Base-by-base conservation (phyloP, 1,139 yeast species). In the Lodderomyces jiufengensis region DNA sequence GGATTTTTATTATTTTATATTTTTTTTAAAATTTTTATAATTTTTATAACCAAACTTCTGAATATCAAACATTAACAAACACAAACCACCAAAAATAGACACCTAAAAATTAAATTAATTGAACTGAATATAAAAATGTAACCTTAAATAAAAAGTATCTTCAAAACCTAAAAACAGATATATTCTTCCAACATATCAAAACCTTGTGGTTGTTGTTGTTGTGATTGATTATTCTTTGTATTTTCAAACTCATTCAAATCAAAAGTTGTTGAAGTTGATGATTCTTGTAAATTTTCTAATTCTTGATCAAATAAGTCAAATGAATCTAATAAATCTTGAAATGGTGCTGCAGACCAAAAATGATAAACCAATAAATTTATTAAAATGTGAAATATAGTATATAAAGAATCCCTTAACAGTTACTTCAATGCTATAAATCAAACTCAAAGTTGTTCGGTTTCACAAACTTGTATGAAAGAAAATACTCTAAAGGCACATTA, bases 291-390 rank as follows among this genome's bases (percentile, higher is more conserved):
- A 15, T 23, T 10, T 10, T 13, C 11, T 11, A 13, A 5, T 13
- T 5, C 23, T 16, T 18, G 20, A 18, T 18, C 29, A 13, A 11
- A 28, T 10, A 28, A 13, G 13, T 34, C 39, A 37, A 40, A 41
- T 31, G 46, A 38, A 24, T 48, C 59, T 42, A 53, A 39, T 39
- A 51, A 49, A 34, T 54, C 65, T 42, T 58, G 58, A 44, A 57
- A 51, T 61, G 70, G 69, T 61, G 69, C 70, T 63, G 70, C 70
- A 48, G 68, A 63, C 70, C 70, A 52, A 43, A 41, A 18, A 5
- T 18, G 20, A 18, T 7, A n/a, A n/a, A n/a, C n/a, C n/a, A n/a
- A n/a, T n/a, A n/a, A n/a, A n/a, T n/a, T n/a, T n/a, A n/a, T n/a
- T n/a, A n/a, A 29, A 24, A 36, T 12, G 27, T 15, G 27, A 11